Evolutionary conservation across 1,284 basidiomycete genomes (phyloP), one percentile per base, ranked within the genome.

Genomic region (Ustilago sp.): DNA sequence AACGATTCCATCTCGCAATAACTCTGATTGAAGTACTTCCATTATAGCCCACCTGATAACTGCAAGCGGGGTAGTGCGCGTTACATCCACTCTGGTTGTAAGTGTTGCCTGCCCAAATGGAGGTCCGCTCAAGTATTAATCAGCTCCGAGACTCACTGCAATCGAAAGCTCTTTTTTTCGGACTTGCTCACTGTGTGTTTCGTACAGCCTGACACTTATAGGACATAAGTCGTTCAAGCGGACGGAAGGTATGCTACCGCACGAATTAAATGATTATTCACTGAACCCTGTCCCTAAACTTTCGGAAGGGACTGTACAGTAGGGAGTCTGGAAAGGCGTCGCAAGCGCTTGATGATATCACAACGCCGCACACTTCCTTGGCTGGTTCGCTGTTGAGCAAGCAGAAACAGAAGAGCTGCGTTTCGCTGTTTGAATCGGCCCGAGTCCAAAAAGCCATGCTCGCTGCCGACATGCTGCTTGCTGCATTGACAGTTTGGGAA

Each of bases 1-100:
- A 85, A 54, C 19, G 62, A 67, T 8, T 79, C 55, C 38, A 85
- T 63, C 12, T 72, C 65, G 83, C 84, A 85, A 52, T 83, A 85
- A 4, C 78, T 72, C 36, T 80, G 70, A 17, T 74, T 67, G 71
- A 77, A 82, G 43, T 68, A 6, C 32, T 53, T 15, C 84, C 84
- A 19, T 78, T 68, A 65, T 80, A 72, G 0, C 63, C 79, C 9
- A 85, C 80, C 51, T 82, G 81, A 38, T 69, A 71, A 39, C 68
- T 70, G 64, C 80, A 81, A 2, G 74, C 41, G n/a, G 61, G 62
- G 58, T 76, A 84, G 52, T 79, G 64, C 4, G 55, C 36, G 19
- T 68, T 64, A 69, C 82, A 84, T n/a, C 61, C 59, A 48, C 68
- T 68, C 9, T 64, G 17, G 45, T 61, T 60, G 63, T 82, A 84